Conservation (phyloP, 164 flowering plant genomes). For the Saururus chinensis region DNA sequence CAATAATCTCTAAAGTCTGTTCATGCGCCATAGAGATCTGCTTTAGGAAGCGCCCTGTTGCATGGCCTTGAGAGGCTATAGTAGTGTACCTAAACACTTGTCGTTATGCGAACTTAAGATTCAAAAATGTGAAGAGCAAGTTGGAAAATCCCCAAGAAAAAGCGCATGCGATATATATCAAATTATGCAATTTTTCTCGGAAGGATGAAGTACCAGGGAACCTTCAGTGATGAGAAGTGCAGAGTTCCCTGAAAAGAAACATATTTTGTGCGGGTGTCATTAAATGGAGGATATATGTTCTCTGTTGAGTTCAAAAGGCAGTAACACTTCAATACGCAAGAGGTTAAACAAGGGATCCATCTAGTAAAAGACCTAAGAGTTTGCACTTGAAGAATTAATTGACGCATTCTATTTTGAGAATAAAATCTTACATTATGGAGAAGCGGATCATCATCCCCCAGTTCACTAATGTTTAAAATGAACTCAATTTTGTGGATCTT, state of each 20-base stretch:
- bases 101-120: neutral
- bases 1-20: conserved; percentile 32
- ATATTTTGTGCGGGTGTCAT: too few species aligned
- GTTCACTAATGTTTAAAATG: conserved; percentile 50
- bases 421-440: conserved; percentile 39
- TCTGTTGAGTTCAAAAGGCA: neutral
- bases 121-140: too few species aligned
- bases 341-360: neutral
- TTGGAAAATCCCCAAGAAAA: too few species aligned
- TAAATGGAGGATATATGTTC: neutral
- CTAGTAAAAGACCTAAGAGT: neutral
- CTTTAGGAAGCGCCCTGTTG: conserved; percentile 23
- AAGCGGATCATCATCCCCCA: conserved; percentile 59
- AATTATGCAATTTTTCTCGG: conserved; percentile 1
- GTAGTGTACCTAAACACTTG: conserved; percentile 45
- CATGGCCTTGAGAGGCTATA: conserved; percentile 17
- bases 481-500: conserved; percentile 32
- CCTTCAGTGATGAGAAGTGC: conserved; percentile 24
- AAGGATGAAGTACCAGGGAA: conserved; percentile 44
- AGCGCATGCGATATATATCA: neutral
- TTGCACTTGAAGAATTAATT: too few species aligned
- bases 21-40: conserved; percentile 24
- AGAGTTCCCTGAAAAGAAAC: conserved; percentile 33
- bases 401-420: too few species aligned
- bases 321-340: neutral